Conservation (phyloP, 2,329 filamentous ascomycete genomes). For the Exophiala xenobiotica region DNA sequence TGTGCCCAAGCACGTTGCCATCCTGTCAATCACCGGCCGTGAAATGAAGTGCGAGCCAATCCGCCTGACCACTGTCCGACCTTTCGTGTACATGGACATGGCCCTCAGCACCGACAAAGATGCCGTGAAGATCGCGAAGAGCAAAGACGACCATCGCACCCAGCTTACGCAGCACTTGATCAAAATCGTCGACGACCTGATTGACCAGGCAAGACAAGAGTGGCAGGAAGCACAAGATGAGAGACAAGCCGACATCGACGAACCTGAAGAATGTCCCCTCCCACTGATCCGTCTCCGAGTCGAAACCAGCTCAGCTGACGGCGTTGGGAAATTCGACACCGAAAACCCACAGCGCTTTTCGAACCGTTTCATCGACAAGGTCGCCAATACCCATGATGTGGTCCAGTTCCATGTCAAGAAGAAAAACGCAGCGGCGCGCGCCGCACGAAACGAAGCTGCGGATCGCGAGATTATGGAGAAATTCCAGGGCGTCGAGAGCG, state of each 20-base stretch:
- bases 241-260: constrained; percentile 55
- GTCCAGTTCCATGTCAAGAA: constrained; percentile 93
- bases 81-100: constrained; percentile 85
- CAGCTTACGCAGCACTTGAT: constrained; percentile 77
- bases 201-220: constrained; percentile 75
- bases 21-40: constrained; percentile 78
- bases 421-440: constrained; percentile 48
- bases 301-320: constrained; percentile 82
- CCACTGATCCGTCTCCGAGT: constrained; percentile 88
- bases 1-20: constrained; percentile 83
- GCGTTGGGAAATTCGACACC: constrained; percentile 73
- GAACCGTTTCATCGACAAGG: constrained; percentile 82
- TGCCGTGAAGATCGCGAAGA: constrained; percentile 74
- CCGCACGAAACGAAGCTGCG: constrained; percentile 58
- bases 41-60: constrained; percentile 79
- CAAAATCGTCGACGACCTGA: constrained; percentile 78
- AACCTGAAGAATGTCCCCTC: constrained; percentile 58
- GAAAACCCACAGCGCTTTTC: constrained; percentile 97
- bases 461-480: constrained; percentile 63
- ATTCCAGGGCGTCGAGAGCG: constrained; percentile 64
- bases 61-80: constrained; percentile 81
- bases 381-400: constrained; percentile 92
- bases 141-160: constrained; percentile 78
- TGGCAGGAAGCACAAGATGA: constrained; percentile 78
- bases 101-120: constrained; percentile 71